Conservation (phyloP, 257 asterid genomes). For the Solanum pennellii region DNA sequence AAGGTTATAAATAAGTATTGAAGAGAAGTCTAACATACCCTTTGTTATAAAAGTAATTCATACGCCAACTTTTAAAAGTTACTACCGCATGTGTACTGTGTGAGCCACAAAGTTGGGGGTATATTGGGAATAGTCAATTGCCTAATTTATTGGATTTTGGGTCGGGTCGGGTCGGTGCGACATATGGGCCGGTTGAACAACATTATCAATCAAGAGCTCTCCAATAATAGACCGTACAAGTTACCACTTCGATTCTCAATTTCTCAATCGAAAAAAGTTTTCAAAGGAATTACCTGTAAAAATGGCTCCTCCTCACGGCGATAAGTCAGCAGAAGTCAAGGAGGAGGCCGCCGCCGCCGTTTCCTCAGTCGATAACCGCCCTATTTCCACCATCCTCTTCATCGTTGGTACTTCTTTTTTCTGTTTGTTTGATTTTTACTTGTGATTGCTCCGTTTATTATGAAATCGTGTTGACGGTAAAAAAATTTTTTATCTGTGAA, state of each 20-base stretch:
- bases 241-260: background rate
- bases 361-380: slow-evolving; percentile 13
- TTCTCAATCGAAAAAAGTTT: background rate
- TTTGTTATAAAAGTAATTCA: too few relatives aligned
- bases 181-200: background rate
- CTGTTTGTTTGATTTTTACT: background rate
- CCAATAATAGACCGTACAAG: background rate
- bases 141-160: background rate
- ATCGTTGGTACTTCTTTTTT: slow-evolving; percentile 47
- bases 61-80: too few relatives aligned
- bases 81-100: too few relatives aligned
- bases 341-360: slow-evolving; percentile 18
- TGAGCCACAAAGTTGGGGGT: background rate
- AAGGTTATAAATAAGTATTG: too few relatives aligned
- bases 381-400: slow-evolving; percentile 63
- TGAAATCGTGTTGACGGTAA: background rate
- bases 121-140: background rate
- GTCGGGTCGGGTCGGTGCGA: background rate
- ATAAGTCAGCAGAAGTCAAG: slow-evolving; percentile 15
- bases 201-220: background rate
- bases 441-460: background rate
- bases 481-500: background rate
- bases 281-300: slow-evolving; percentile 3
- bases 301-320: slow-evolving; percentile 50
- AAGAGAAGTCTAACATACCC: rapidly evolving